phyloP scores from a whole-genome alignment of 306 rosid genomes.

The Trifolium fragiferum region DNA sequence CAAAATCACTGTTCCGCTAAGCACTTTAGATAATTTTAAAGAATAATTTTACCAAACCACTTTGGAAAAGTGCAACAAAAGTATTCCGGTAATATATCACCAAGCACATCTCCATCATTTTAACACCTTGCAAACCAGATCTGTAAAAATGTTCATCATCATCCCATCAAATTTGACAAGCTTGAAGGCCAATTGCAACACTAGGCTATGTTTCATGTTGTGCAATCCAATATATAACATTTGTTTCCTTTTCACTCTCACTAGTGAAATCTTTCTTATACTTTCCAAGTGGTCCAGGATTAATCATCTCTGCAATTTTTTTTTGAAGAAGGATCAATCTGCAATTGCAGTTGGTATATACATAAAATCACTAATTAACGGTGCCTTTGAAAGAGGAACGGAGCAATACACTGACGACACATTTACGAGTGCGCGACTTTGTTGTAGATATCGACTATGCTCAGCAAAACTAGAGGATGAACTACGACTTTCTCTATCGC shows the following conservation, averaged over 20 bases:
- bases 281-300: conserved; percentile 80
- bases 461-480: too few species aligned
- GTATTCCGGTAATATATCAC: too few species aligned
- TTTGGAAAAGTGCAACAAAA: too few species aligned
- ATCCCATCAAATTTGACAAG: conserved; percentile 94
- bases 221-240: conserved; percentile 66
- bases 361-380: conserved; percentile 88
- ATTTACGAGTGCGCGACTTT: too few species aligned
- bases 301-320: conserved; percentile 73
- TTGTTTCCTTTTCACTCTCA: conserved; percentile 63
- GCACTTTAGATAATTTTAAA: too few species aligned
- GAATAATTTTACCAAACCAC: too few species aligned
- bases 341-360: conserved; percentile 87
- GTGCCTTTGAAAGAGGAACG: too few species aligned
- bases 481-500: too few species aligned
- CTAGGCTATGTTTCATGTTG: conserved; percentile 84
- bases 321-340: too few species aligned
- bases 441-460: too few species aligned
- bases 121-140: conserved; percentile 73
- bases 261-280: conserved; percentile 56
- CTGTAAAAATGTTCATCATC: conserved; percentile 61
- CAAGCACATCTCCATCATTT: conserved; percentile 41
- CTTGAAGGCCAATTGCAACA: conserved; percentile 88
- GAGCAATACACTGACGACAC: too few species aligned
- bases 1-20: too few species aligned